A percentile compares a stretch with the other conserved stretches of the same genome.
Conservation (phyloP, 2,329 filamentous ascomycete species). For the Penicillium freii region DNA sequence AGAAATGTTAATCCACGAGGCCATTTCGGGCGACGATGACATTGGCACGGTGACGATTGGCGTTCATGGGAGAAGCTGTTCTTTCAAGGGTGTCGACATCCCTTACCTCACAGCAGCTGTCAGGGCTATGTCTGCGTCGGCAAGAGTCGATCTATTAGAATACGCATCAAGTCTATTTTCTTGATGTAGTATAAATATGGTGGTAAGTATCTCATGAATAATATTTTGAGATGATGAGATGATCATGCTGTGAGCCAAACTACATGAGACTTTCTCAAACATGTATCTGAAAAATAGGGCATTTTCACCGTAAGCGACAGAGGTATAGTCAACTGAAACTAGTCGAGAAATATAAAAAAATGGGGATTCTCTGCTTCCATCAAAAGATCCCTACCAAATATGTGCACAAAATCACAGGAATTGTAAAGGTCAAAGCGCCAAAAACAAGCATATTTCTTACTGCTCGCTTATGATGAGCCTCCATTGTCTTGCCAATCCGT, state of each 20-base stretch:
- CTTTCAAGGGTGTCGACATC: constrained; percentile 27
- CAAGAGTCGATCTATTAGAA: constrained; percentile 21
- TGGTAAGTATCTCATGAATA: not conserved
- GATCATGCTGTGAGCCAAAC: not conserved
- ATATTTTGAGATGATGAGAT: not conserved
- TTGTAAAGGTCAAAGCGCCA: not conserved
- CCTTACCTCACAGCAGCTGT: constrained; percentile 29
- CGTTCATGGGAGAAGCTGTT: constrained; percentile 24
- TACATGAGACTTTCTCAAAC: no score
- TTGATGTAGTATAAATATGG: not conserved
- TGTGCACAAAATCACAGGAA: not conserved
- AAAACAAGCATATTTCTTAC: constrained; percentile 18
- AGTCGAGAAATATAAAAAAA: no score
- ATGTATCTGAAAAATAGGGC: no score
- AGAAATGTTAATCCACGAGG: constrained; percentile 21
- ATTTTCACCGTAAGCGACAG: no score
- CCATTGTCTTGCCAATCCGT: constrained; percentile 17
- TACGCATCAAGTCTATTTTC: constrained; percentile 16
- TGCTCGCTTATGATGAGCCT: constrained; percentile 13
- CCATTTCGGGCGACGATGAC: constrained; percentile 16
- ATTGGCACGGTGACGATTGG: constrained; percentile 23
- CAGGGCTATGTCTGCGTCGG: constrained; percentile 18
- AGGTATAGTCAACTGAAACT: no score
- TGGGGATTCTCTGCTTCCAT: no score
- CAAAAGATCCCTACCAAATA: not conserved